phyloP scores from a whole-genome alignment of 2,329 filamentous ascomycete genomes.

The Penicillium sp. region DNA sequence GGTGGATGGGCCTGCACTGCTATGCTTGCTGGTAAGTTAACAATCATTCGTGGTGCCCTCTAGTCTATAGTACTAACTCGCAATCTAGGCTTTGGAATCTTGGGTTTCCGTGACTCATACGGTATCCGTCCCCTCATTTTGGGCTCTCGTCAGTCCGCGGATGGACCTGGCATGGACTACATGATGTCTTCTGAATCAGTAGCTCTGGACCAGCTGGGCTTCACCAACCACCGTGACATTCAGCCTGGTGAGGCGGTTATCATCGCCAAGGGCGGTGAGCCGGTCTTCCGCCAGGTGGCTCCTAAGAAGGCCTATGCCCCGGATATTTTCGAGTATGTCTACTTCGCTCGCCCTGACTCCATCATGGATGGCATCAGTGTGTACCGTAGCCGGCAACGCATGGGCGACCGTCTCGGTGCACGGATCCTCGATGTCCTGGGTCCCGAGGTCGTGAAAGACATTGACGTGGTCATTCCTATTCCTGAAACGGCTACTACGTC shows the following conservation, averaged over 20 bases:
- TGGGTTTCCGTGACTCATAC: conserved; percentile 76
- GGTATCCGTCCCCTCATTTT: conserved; percentile 82
- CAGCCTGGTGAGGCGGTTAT: conserved; percentile 82
- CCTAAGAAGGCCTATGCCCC: conserved; percentile 69
- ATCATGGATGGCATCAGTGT: conserved; percentile 87
- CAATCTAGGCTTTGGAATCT: conserved; percentile 66
- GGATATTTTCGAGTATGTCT: conserved; percentile 86
- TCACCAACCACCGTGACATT: conserved; percentile 73
- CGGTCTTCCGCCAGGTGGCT: conserved; percentile 74
- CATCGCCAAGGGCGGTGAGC: conserved; percentile 72
- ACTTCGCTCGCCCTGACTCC: conserved; percentile 80
- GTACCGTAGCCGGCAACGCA: conserved; percentile 77
- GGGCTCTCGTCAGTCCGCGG: conserved; percentile 69
- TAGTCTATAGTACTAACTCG: conserved; percentile 18
- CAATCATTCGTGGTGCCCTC: not conserved
- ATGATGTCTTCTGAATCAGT: conserved; percentile 90
- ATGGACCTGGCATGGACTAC: conserved; percentile 71
- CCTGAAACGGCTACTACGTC: conserved; percentile 81
- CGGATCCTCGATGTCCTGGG: conserved; percentile 68
- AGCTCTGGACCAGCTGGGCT: conserved; percentile 77
- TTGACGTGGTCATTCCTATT: conserved; percentile 79
- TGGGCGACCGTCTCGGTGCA: conserved; percentile 78
- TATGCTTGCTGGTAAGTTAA: conserved; percentile 67
- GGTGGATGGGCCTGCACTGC: conserved; percentile 79
- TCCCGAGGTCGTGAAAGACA: conserved; percentile 67